Percentiles rank a stretch among this genome's conserved stretches.
Evolutionary conservation across 805 yeast species (phyloP).

Genomic region (Saccharomycopsis sp.): DNA sequence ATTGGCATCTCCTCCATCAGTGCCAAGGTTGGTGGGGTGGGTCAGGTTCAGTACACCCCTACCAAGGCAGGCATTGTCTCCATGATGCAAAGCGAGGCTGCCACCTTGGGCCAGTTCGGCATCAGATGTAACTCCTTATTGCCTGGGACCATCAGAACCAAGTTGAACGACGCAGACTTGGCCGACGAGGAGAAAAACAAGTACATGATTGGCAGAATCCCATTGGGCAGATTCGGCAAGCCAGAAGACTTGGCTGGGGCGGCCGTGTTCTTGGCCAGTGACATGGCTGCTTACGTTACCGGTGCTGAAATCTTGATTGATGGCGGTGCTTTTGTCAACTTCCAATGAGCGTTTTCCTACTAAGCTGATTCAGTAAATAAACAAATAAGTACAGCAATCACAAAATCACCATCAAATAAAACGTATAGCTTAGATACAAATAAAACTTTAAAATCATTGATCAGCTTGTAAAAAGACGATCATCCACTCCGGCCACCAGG

Average conservation of each 20-base stretch:
- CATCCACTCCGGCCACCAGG: too few relatives aligned
- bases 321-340: constrained; percentile 38
- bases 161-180: constrained; percentile 36
- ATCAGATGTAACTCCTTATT: constrained; percentile 38
- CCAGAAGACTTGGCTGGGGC: constrained; percentile 35
- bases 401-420: too few relatives aligned
- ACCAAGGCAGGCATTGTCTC: constrained; percentile 40
- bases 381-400: too few relatives aligned
- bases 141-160: constrained; percentile 38
- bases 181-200: constrained; percentile 28
- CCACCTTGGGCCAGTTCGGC: constrained; percentile 35
- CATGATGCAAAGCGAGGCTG: constrained; percentile 36
- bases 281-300: constrained; percentile 30
- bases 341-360: constrained; percentile 37
- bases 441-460: too few relatives aligned
- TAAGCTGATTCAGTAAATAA: too few relatives aligned
- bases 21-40: constrained; percentile 39
- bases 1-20: constrained; percentile 36
- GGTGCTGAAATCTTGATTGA: constrained; percentile 38
- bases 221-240: constrained; percentile 32
- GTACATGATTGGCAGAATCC: constrained; percentile 34
- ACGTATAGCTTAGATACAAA: too few relatives aligned
- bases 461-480: too few relatives aligned
- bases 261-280: constrained; percentile 34
- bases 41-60: constrained; percentile 39